Conservation (phyloP, 768 basidiomycete genomes). For the Suillus americanus region DNA sequence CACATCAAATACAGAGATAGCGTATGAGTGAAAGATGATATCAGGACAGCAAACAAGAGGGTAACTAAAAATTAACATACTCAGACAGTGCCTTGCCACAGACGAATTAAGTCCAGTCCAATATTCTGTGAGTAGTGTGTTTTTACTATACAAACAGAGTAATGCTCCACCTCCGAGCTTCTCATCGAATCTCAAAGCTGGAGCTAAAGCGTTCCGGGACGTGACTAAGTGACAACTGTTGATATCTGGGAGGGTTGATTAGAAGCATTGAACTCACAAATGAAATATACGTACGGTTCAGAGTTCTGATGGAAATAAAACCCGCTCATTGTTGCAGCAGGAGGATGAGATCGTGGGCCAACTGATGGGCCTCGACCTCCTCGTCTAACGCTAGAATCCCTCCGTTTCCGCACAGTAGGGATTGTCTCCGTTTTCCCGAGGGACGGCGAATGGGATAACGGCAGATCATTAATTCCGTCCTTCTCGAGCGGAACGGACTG, state of each 20-base stretch:
- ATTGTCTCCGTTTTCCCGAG: conserved; percentile 38
- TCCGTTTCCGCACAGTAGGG: conserved; percentile 34
- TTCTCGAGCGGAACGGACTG: conserved; percentile 35
- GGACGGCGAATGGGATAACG: conserved; percentile 30
- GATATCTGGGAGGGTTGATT: conserved; percentile 58
- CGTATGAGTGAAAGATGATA: conserved; percentile 5
- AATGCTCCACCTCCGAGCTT: conserved; percentile 11
- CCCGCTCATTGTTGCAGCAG: conserved; percentile 77
- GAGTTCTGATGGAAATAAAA: conserved; percentile 95
- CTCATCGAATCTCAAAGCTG: conserved; percentile 85
- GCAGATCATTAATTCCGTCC: conserved; percentile 26
- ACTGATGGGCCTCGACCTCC: conserved; percentile 47
- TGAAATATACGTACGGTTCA: conserved; percentile 68
- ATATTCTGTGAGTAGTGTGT: conserved; percentile 6
- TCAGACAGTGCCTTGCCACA: not conserved
- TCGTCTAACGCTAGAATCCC: conserved; percentile 49
- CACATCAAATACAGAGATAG: conserved; percentile 1
- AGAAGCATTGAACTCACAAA: conserved; percentile 5
- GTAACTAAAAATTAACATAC: conserved; percentile 10
- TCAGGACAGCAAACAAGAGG: conserved; percentile 1
- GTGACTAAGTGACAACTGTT: conserved; percentile 82
- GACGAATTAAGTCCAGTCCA: conserved; percentile 5
- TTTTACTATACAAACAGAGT: conserved; percentile 4
- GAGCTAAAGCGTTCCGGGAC: conserved; percentile 72
- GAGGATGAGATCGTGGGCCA: conserved; percentile 45